Evolutionary conservation across 2,329 filamentous ascomycete species (phyloP).

Genomic region (Capronia epimyces): DNA sequence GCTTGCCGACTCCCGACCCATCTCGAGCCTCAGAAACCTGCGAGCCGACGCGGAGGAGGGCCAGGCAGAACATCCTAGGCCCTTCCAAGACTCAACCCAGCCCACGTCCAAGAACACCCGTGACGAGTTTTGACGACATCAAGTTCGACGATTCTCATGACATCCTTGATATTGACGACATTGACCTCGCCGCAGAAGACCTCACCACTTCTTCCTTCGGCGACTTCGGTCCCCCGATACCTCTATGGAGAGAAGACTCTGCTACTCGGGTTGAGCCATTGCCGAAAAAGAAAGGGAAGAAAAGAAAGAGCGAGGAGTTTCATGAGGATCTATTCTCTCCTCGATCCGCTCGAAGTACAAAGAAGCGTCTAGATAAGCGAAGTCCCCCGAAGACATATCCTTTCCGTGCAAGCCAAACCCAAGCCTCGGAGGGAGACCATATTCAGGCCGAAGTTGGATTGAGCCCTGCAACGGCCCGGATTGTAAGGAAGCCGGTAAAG

Average conservation of each 20-base stretch:
- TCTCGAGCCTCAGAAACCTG: conserved; percentile 16
- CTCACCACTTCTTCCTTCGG: conserved; percentile 38
- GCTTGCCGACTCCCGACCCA: conserved; percentile 23
- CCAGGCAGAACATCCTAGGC: conserved; percentile 14
- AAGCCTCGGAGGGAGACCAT: neutral
- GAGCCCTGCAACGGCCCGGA: conserved; percentile 1
- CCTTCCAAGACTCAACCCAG: conserved; percentile 23
- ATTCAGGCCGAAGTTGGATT: neutral
- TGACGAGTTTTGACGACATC: conserved; percentile 12
- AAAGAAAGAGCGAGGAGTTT: conserved; percentile 48
- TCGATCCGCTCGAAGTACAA: conserved; percentile 7
- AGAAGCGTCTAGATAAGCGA: conserved; percentile 6
- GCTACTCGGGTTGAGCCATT: conserved; percentile 36
- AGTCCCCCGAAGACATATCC: neutral
- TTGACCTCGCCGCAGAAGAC: conserved; percentile 36
- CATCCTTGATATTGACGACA: conserved; percentile 39
- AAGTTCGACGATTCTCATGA: conserved; percentile 21
- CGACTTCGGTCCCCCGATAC: conserved; percentile 39
- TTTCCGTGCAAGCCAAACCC: conserved; percentile 4
- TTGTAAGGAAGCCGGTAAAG: neutral
- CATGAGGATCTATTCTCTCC: conserved; percentile 18
- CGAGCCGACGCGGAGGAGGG: conserved; percentile 5
- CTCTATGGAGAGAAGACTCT: conserved; percentile 43
- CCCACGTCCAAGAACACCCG: conserved; percentile 12
- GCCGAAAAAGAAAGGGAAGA: conserved; percentile 39